Evolutionary conservation across 306 rosid species (phyloP).

Genomic region (Cotoneaster glaucophyllus): DNA sequence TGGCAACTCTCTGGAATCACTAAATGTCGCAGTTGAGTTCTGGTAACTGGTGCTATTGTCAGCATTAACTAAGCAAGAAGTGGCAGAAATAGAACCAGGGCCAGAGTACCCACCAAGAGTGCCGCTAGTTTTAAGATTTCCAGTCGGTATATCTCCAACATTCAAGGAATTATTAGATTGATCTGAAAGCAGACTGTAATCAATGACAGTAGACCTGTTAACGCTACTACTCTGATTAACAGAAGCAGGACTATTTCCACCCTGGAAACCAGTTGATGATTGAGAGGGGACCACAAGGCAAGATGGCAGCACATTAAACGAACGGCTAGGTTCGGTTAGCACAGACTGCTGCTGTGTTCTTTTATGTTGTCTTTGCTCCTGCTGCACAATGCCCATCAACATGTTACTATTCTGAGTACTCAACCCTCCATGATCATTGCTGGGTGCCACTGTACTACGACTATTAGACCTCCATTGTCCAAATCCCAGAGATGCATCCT

Average conservation of each 20-base stretch:
- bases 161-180: conserved; percentile 35
- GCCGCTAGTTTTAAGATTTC: conserved; percentile 24
- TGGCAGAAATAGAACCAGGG: conserved; percentile 28
- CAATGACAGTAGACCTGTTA: conserved; percentile 33
- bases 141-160: conserved; percentile 29
- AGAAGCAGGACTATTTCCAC: conserved; percentile 34
- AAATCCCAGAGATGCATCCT: conserved; percentile 35
- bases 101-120: conserved; percentile 29
- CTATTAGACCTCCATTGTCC: conserved; percentile 46
- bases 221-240: conserved; percentile 39
- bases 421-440: conserved; percentile 29
- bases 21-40: conserved; percentile 26
- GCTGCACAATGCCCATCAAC: conserved; percentile 35
- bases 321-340: conserved; percentile 36
- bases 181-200: conserved; percentile 41
- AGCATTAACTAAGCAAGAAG: conserved; percentile 27
- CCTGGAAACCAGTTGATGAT: conserved; percentile 36
- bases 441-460: conserved; percentile 29
- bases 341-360: conserved; percentile 29
- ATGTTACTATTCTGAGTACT: conserved; percentile 30
- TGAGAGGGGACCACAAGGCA: conserved; percentile 53
- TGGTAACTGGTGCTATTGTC: conserved; percentile 25
- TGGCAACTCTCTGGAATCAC: conserved; percentile 29
- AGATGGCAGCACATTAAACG: conserved; percentile 53
- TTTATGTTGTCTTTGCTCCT: conserved; percentile 22